Evolutionary conservation across 2,329 filamentous ascomycete genomes (phyloP).

Genomic region (Cucurbitaria berberidis): DNA sequence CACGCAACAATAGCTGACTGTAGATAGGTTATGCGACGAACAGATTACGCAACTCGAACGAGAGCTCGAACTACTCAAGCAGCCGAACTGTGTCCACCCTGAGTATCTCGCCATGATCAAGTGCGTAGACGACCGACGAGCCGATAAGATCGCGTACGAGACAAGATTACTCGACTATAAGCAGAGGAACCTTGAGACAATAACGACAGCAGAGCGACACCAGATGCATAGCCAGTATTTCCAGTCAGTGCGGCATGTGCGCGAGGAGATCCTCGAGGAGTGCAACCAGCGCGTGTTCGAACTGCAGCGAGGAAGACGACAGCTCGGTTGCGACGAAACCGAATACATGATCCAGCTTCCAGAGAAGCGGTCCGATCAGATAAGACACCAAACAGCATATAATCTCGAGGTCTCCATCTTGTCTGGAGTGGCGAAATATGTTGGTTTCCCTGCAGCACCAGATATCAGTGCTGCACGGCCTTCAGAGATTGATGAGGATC

Average conservation of each 20-base stretch:
- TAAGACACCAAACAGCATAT: slow-evolving; percentile 86
- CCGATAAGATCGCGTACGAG: slow-evolving; percentile 80
- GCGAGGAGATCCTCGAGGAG: slow-evolving; percentile 78
- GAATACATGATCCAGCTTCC: slow-evolving; percentile 85
- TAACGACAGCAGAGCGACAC: slow-evolving; percentile 79
- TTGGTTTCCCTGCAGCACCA: slow-evolving; percentile 95
- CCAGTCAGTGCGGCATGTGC: slow-evolving; percentile 81
- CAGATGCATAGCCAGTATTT: slow-evolving; percentile 91
- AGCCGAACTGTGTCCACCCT: slow-evolving; percentile 73
- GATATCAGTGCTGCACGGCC: slow-evolving; percentile 74
- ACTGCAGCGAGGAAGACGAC: slow-evolving; percentile 86
- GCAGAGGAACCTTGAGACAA: slow-evolving; percentile 70
- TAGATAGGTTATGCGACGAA: slow-evolving; percentile 82
- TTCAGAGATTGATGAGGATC: slow-evolving; percentile 81
- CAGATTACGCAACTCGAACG: slow-evolving; percentile 79
- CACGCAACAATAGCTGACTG: slow-evolving; percentile 26
- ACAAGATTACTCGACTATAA: slow-evolving; percentile 76
- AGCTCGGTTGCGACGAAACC: slow-evolving; percentile 75
- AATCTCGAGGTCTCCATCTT: slow-evolving; percentile 94
- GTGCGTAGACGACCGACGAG: slow-evolving; percentile 80
- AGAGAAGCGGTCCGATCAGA: slow-evolving; percentile 74
- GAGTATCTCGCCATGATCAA: slow-evolving; percentile 91
- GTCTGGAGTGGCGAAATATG: slow-evolving; percentile 89
- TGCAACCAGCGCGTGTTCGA: slow-evolving; percentile 92
- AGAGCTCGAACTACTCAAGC: slow-evolving; percentile 66